Percentiles rank a stretch among this genome's conserved stretches.
Conservation (phyloP, 345 rosid genomes). For the Eucalyptus erythrocorys region DNA sequence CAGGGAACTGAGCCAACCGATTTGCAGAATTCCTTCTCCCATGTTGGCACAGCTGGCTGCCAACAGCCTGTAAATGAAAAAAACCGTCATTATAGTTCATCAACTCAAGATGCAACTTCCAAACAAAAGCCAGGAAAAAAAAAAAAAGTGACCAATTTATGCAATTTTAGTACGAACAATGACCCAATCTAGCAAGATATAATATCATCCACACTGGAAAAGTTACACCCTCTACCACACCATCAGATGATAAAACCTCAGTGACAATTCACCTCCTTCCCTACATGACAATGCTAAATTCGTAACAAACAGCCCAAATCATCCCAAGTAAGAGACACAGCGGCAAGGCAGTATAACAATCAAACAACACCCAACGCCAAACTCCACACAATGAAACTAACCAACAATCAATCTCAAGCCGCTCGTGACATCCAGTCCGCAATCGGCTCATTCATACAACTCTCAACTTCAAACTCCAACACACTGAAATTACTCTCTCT, state of each 20-base stretch:
- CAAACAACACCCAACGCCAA: background rate
- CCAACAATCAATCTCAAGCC: background rate
- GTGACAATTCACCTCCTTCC: background rate
- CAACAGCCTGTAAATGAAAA: background rate
- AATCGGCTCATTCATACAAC: background rate
- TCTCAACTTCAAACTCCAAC: background rate
- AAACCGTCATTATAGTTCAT: background rate
- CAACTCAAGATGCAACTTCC: background rate
- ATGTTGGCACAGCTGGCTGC: slow-evolving; percentile 1
- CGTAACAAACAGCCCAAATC: background rate
- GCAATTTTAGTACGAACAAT: background rate
- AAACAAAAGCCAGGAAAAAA: background rate
- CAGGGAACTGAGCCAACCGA: background rate
- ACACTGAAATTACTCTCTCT: background rate
- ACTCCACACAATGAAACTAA: background rate
- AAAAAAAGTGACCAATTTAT: background rate
- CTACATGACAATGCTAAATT: background rate
- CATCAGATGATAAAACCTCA: background rate
- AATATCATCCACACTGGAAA: background rate
- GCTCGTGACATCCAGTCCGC: background rate
- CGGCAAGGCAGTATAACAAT: background rate
- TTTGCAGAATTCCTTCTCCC: slow-evolving; percentile 7
- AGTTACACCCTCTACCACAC: background rate
- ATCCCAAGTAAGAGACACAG: background rate
- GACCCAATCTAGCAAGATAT: background rate